Evolutionary conservation across 1,139 yeast species (phyloP), one percentile per base, ranked within the genome.

Genomic region (Suhomyces panamericanus): DNA sequence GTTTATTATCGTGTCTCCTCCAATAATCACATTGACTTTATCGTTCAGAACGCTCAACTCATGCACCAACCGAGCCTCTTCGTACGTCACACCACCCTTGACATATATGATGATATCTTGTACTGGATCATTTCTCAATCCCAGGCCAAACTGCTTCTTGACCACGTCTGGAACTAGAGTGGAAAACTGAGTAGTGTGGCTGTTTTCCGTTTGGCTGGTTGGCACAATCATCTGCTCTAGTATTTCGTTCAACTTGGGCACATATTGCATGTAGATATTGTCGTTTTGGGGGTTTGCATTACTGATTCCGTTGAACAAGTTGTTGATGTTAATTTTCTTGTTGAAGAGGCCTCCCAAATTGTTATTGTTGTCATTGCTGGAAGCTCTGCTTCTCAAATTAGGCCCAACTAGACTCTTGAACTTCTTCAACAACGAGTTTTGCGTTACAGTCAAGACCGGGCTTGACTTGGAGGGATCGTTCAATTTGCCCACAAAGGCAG

Each of bases 31-130:
- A 45, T 69, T 70, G 20, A 72, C 50, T 75, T 75, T 55, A 77
- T 74, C 53, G 77, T 79, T 67, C 14, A 77, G 65, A 16, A 64
- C 65, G 57, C 85, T 84, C 52, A 90, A 73, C 52, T 89, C 89
- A 46, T 87, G 81, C 4, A 90, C 83, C 37, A 90, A 67, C 46
- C 96, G 77, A 0, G 95, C 87, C 62, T 93, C 99, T 62, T 91
- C 98, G 59, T 82, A 90, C 0, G 98, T 93, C 3, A 80, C 85
- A 4, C 99, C 99, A 10, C 98, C 98, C 42, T 89, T 81, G 47
- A 91, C 72, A 61, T 87, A 93, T 2, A 93, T 77, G 12, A 93
- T 76, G 8, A 93, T 74, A 57, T 90, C 96, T 59, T 86, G 95
- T 1, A 87, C 77, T 39, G 73, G 63, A 47, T 69, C 56, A 36